These are phyloP conservation scores for Microsporum audouinii DNA, from an alignment of 2,329 filamentous ascomycete species.

Conservation along the genomic window DNA sequence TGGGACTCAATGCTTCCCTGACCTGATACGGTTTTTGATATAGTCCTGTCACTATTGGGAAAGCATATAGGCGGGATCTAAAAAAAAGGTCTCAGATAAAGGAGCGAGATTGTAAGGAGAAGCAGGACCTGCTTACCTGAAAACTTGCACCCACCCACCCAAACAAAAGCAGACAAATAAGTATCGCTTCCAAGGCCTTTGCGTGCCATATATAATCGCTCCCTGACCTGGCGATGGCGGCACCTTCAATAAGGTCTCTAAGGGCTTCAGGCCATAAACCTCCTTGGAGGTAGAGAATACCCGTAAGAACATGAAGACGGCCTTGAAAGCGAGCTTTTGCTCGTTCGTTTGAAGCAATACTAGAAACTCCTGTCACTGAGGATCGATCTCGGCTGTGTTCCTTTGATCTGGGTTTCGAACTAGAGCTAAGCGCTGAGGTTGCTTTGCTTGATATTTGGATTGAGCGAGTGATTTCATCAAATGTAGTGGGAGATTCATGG, in stretches of 20 bases:
- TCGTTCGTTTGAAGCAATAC: conserved; percentile 60
- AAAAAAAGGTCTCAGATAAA: background rate
- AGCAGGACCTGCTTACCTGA: conserved; percentile 20
- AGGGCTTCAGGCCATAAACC: conserved; percentile 85
- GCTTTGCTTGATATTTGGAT: conserved; percentile 31
- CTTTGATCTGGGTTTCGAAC: conserved; percentile 35
- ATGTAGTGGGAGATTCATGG: conserved; percentile 42
- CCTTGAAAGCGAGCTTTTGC: conserved; percentile 71
- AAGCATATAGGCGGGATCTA: conserved; percentile 46
- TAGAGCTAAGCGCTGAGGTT: conserved; percentile 28
- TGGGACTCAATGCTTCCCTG: conserved; percentile 28
- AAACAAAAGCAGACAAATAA: conserved; percentile 70
- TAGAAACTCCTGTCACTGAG: conserved; percentile 57
- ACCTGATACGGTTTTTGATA: conserved; percentile 32
- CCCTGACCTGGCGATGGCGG: conserved; percentile 60
- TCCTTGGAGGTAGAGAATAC: conserved; percentile 74
- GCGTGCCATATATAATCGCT: conserved; percentile 97
- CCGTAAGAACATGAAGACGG: conserved; percentile 66
- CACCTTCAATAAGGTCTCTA: conserved; percentile 70
- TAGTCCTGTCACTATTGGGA: conserved; percentile 39
- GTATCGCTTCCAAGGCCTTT: conserved; percentile 80
- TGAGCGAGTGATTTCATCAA: conserved; percentile 41
- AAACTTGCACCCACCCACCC: conserved; percentile 80
- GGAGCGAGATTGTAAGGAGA: background rate
- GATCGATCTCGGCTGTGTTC: conserved; percentile 50